phyloP scores from a whole-genome alignment of 495 filamentous ascomycete genomes.

The Penicillium silybi region DNA sequence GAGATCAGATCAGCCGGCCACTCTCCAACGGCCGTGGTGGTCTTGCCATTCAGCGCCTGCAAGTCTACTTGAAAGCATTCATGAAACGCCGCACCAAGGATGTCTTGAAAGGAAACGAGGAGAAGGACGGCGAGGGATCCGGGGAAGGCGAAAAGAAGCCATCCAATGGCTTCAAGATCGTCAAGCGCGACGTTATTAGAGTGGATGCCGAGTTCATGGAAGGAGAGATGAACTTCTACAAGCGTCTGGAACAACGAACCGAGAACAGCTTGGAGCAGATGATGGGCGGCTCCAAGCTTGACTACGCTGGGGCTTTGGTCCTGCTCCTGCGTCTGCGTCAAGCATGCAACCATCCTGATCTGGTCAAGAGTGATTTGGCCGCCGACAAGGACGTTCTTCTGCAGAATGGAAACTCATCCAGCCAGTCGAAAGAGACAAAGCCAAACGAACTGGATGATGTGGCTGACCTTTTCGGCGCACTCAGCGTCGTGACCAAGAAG shows the following conservation, averaged over 20 bases:
- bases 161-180: slow-evolving; percentile 73
- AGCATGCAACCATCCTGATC: slow-evolving; percentile 87
- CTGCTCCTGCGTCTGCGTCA: slow-evolving; percentile 84
- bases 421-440: slow-evolving; percentile 46
- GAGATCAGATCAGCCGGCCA: slow-evolving; percentile 78
- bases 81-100: slow-evolving; percentile 98
- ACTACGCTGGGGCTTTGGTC: slow-evolving; percentile 82
- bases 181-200: slow-evolving; percentile 78
- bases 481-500: slow-evolving; percentile 75
- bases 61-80: slow-evolving; percentile 78
- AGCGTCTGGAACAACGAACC: slow-evolving; percentile 75
- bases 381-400: slow-evolving; percentile 82
- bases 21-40: slow-evolving; percentile 82
- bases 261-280: slow-evolving; percentile 82
- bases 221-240: slow-evolving; percentile 79
- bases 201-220: slow-evolving; percentile 74
- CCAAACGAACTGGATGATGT: slow-evolving; percentile 72
- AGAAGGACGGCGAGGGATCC: slow-evolving; percentile 56
- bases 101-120: slow-evolving; percentile 76
- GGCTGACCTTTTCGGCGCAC: slow-evolving; percentile 76
- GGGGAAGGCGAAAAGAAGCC: slow-evolving; percentile 47
- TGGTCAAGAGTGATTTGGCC: slow-evolving; percentile 77
- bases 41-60: slow-evolving; percentile 83
- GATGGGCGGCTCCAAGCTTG: slow-evolving; percentile 69
- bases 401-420: slow-evolving; percentile 48